Conservation (phyloP, 352 stramenopile species). For the Pythium sp. region DNA sequence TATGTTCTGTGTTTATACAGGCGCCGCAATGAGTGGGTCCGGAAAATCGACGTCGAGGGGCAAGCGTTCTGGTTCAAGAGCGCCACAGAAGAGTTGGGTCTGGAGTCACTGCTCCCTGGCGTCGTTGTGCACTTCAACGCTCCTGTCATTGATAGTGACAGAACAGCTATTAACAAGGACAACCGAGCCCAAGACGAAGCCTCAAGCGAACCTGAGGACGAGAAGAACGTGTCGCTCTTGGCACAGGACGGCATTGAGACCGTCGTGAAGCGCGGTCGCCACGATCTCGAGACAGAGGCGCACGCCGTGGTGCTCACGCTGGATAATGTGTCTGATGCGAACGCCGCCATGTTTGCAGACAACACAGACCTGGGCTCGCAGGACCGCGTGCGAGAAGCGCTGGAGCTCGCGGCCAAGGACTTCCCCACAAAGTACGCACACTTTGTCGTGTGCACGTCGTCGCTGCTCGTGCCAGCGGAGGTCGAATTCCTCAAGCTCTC, state of each 20-base stretch:
- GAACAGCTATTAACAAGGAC: neutral
- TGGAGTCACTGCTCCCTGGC: neutral
- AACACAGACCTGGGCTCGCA: neutral
- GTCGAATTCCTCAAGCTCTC: slow-evolving; percentile 52
- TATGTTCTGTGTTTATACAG: neutral
- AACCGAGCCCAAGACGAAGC: neutral
- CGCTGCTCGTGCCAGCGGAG: slow-evolving; percentile 36
- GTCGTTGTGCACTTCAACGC: slow-evolving; percentile 8
- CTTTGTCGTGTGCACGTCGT: slow-evolving; percentile 40
- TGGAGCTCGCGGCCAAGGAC: slow-evolving; percentile 32
- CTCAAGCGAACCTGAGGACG: neutral
- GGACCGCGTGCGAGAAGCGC: slow-evolving; percentile 16
- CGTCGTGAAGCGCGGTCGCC: slow-evolving; percentile 3
- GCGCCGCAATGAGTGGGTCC: slow-evolving; percentile 7
- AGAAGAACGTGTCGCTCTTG: neutral
- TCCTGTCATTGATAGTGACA: neutral
- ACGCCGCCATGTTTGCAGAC: neutral
- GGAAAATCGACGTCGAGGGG: slow-evolving; percentile 6
- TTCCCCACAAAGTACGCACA: slow-evolving; percentile 55
- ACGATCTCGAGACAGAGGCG: neutral
- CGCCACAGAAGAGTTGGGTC: neutral
- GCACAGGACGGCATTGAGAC: neutral
- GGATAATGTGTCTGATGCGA: neutral
- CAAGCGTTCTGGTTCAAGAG: slow-evolving; percentile 4
- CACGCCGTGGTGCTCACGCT: neutral